These are phyloP conservation scores for Pseudocercospora ulei DNA, from an alignment of 2,329 filamentous ascomycete genomes.

Conservation along the genomic window DNA sequence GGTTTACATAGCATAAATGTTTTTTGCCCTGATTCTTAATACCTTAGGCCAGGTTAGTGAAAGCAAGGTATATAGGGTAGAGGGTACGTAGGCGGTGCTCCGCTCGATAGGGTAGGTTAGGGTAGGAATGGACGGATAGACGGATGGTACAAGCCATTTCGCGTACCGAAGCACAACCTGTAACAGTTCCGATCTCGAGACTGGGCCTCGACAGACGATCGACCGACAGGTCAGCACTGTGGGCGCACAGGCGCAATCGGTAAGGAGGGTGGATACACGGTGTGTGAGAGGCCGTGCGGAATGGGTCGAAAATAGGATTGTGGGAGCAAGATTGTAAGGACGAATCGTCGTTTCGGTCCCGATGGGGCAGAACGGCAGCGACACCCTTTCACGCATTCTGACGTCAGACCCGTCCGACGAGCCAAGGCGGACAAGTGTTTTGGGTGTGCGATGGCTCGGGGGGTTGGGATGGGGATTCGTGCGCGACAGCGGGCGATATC, in stretches of 20 bases:
- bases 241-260: conserved; percentile 2
- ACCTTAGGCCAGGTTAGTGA: too few species aligned
- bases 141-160: too few species aligned
- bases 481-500: conserved; percentile 10
- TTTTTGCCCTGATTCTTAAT: too few species aligned
- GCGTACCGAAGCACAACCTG: conserved; percentile 17
- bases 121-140: too few species aligned
- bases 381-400: conserved; percentile 5
- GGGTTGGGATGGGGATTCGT: conserved; percentile 5
- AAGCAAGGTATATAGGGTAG: too few species aligned
- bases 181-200: conserved; percentile 16
- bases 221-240: conserved; percentile 2
- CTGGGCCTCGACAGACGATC: conserved; percentile 1
- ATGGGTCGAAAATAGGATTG: conserved; percentile 7
- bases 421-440: conserved; percentile 4
- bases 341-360: conserved; percentile 7
- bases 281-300: too few species aligned
- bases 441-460: conserved; percentile 3
- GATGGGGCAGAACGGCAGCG: conserved; percentile 2
- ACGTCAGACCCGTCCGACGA: conserved; percentile 3
- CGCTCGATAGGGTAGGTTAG: too few species aligned
- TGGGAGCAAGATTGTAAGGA: conserved; percentile 4
- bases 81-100: too few species aligned
- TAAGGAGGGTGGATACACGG: not conserved
- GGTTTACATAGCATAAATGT: too few species aligned